Evolutionary conservation across 805 yeast species (phyloP), one percentile per base, ranked within the genome.

Genomic region (Wickerhamiella kurtzmanii): DNA sequence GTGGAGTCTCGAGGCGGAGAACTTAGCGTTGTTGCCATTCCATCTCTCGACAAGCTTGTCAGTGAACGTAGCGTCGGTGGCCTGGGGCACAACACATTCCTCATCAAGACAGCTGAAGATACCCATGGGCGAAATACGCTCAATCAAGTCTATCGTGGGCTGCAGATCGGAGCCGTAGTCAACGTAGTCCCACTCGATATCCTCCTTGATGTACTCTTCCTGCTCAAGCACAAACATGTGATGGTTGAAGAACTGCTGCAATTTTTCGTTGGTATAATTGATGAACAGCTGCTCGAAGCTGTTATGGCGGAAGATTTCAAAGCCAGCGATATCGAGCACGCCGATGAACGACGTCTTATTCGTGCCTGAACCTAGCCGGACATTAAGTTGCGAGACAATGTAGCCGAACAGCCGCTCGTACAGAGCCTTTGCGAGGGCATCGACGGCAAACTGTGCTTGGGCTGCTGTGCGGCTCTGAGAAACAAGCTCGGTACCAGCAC

Each of bases 211-310:
- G 59, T 92, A 92, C 60, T 92, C 97, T 56, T 92, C 97, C 67
- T 92, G 98, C 65, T 92, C 98, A 1, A 95, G 83, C 58, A 92
- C 94, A 64, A 92, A 76, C 52, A 96, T 92, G 63, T 89, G 77
- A 61, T 92, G 96, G 64, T 92, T 92, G 64, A 92, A 92, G 62
- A 89, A 92, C 64, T 92, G 98, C 68, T 92, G 98, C 52, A 92
- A 72, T 66, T 88, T 89, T 65, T 92, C 98, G 65, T 89, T 89
- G 50, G 94, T 96, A 56, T 85, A 85, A 63, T 92, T 92, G 68
- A 92, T 92, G 70, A 97, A 92, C 52, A 92, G 74, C 66, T 92
- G 98, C 64, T 92, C 98, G 62, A 92, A 92, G 1, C 95, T 85
- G 68, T 92, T 92, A 55, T 81, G 84, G 48, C 89, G 94, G 60